Evolutionary conservation across 2,329 filamentous ascomycete species (phyloP).

Genomic region (Tolypocladium tropicale): DNA sequence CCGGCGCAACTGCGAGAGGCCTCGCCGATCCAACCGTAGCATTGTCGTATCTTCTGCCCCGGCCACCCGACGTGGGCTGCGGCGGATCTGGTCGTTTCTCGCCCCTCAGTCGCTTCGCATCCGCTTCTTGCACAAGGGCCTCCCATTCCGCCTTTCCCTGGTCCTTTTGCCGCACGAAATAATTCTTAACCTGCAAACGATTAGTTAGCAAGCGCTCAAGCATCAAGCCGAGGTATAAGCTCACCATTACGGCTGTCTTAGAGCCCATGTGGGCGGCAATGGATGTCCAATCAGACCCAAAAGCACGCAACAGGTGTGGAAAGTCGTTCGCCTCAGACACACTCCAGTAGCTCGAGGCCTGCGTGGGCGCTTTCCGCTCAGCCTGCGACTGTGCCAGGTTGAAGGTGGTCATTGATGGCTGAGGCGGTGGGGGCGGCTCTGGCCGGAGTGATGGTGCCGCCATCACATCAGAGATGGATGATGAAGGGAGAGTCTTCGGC

Average conservation of each 20-base stretch:
- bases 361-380: slow-evolving; percentile 42
- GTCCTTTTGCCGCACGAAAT: slow-evolving; percentile 54
- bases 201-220: slow-evolving; percentile 4
- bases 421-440: slow-evolving; percentile 37
- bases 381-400: slow-evolving; percentile 34
- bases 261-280: slow-evolving; percentile 74
- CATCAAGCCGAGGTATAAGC: slow-evolving; percentile 12
- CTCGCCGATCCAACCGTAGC: slow-evolving; percentile 21
- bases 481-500: slow-evolving; percentile 19
- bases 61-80: slow-evolving; percentile 36
- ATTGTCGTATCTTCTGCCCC: slow-evolving; percentile 40
- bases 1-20: slow-evolving; percentile 38
- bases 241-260: slow-evolving; percentile 79
- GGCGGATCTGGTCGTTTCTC: slow-evolving; percentile 53
- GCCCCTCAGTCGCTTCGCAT: slow-evolving; percentile 42
- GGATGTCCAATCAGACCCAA: slow-evolving; percentile 67
- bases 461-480: slow-evolving; percentile 42
- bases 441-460: slow-evolving; percentile 46
- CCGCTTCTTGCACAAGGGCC: slow-evolving; percentile 47
- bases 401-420: slow-evolving; percentile 38
- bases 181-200: slow-evolving; percentile 52
- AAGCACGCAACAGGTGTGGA: slow-evolving; percentile 58
- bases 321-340: slow-evolving; percentile 74
- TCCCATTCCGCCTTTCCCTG: slow-evolving; percentile 49
- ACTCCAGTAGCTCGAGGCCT: slow-evolving; percentile 79